Base-by-base conservation (phyloP, 2,329 filamentous ascomycete species). In the Cytospora piceicola region DNA sequence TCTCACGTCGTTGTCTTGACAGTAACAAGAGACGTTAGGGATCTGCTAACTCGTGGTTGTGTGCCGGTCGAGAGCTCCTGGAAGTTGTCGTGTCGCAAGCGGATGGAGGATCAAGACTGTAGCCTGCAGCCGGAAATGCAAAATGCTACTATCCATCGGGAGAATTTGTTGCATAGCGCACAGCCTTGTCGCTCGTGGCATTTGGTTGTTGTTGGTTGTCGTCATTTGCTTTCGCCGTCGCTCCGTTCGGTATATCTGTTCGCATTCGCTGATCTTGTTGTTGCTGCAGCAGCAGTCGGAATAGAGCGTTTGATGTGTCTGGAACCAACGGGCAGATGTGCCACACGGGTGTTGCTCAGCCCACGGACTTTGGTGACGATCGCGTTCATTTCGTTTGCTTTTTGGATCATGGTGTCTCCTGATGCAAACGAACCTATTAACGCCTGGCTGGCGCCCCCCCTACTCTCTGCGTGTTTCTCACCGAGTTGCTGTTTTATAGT, bases 1-100 rank as follows among this genome's bases (percentile, higher is more conserved):
- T 42, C 39, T 42, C 17, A 42, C 20, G 39, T n/a, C 39, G 39
- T 42, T 42, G 39, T 20, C 20, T 12, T 17, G 39, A 42, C 39
- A 42, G 39, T n/a, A 42, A 36, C 32, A 12, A 36, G 32, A 36
- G 39, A 42, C 32, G 2, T 39, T 5, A 2, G 8, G 36, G n/a
- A 42, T 5, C 12, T 46, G 29, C 36, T 8, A 17, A 29, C 4
- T 30, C 7, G 27, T 39, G 9, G 12, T 52, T 7, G 39, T 57
- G 39, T 15, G 30, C 20, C 9, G 11, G 39, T 58, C 58, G 52
- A 36, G 39, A 29, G 59, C 46, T 14, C 27, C 27, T 29, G 27
- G 34, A 39, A 24, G 29, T 17, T 63, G 54, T 42, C 36, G 17
- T 34, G 46, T 66, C 34, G 64, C 56, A 55, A 55, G 61, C 60